Conservation (phyloP, 441 rosid genomes). For the Populus hybrid region DNA sequence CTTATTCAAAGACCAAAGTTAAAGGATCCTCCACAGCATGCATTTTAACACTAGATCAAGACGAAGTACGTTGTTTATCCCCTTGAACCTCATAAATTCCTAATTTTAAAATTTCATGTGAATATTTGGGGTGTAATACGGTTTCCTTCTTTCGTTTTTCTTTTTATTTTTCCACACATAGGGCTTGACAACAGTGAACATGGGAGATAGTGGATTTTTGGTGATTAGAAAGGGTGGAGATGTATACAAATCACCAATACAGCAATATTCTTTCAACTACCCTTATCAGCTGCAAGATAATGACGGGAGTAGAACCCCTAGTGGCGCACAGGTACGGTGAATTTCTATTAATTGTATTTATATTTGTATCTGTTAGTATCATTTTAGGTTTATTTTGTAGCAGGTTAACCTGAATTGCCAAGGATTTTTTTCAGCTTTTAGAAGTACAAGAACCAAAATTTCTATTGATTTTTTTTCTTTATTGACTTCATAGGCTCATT, state of each 20-base stretch:
- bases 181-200: slow-evolving; percentile 10
- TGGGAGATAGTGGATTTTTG: slow-evolving; percentile 28
- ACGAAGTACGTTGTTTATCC: background rate
- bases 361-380: too few species aligned
- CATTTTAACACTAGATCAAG: slow-evolving; percentile 12
- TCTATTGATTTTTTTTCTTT: background rate
- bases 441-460: too few species aligned
- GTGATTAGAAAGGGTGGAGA: slow-evolving; percentile 4
- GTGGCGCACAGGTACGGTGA: slow-evolving; percentile 11
- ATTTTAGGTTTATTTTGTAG: too few species aligned
- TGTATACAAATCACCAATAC: slow-evolving; percentile 16
- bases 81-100: background rate
- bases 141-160: background rate
- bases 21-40: slow-evolving; percentile 19
- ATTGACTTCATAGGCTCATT: background rate
- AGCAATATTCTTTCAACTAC: slow-evolving; percentile 14
- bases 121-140: too few species aligned
- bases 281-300: slow-evolving; percentile 20
- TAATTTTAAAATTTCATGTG: background rate
- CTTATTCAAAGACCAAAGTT: slow-evolving; percentile 10
- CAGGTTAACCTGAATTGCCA: too few species aligned
- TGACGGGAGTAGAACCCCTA: background rate
- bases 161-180: background rate
- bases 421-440: too few species aligned
- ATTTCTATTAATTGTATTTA: too few species aligned